Percentiles rank a stretch among this genome's conserved stretches.
phyloP scores from a whole-genome alignment of 192 early-diverging fungal species.

The Coemansia sp. region DNA sequence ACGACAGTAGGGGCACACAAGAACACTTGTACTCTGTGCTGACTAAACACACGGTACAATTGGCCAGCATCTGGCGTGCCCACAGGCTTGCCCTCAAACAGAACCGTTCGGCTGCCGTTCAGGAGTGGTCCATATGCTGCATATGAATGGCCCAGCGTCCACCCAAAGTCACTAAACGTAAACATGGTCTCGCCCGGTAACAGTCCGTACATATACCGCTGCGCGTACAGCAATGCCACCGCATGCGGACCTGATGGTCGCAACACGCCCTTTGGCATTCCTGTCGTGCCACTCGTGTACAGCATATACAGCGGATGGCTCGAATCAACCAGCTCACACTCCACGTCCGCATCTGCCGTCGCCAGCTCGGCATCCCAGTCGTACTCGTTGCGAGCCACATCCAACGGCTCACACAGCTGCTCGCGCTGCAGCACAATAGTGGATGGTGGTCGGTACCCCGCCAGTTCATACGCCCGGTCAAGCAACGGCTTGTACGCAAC shows the following conservation, averaged over 20 bases:
- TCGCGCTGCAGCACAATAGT: slow-evolving; percentile 72
- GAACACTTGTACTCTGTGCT: slow-evolving; percentile 74
- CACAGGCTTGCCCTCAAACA: slow-evolving; percentile 87
- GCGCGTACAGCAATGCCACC: slow-evolving; percentile 67
- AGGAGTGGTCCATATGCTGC: slow-evolving; percentile 80
- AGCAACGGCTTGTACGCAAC: slow-evolving; percentile 79
- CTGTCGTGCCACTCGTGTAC: slow-evolving; percentile 76
- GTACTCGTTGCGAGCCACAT: slow-evolving; percentile 36
- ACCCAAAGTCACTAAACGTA: slow-evolving; percentile 82
- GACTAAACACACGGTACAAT: slow-evolving; percentile 74
- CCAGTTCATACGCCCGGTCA: slow-evolving; percentile 67
- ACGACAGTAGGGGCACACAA: slow-evolving; percentile 86
- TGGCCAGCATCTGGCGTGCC: slow-evolving; percentile 77
- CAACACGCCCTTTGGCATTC: slow-evolving; percentile 72
- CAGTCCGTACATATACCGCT: slow-evolving; percentile 71
- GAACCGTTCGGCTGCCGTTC: slow-evolving; percentile 71
- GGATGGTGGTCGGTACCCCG: slow-evolving; percentile 35
- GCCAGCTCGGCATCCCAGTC: slow-evolving; percentile 58
- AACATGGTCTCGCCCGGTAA: slow-evolving; percentile 77
- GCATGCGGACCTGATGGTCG: slow-evolving; percentile 67
- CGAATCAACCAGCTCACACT: slow-evolving; percentile 61
- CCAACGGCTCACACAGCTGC: slow-evolving; percentile 53
- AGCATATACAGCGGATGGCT: slow-evolving; percentile 80
- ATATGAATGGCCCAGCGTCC: slow-evolving; percentile 85
- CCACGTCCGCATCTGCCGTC: slow-evolving; percentile 37